A percentile compares a stretch with the other conserved stretches of the same genome.
These are phyloP conservation scores for Lentinula guzmanii DNA, from an alignment of 768 basidiomycete genomes.

Conservation along the genomic window DNA sequence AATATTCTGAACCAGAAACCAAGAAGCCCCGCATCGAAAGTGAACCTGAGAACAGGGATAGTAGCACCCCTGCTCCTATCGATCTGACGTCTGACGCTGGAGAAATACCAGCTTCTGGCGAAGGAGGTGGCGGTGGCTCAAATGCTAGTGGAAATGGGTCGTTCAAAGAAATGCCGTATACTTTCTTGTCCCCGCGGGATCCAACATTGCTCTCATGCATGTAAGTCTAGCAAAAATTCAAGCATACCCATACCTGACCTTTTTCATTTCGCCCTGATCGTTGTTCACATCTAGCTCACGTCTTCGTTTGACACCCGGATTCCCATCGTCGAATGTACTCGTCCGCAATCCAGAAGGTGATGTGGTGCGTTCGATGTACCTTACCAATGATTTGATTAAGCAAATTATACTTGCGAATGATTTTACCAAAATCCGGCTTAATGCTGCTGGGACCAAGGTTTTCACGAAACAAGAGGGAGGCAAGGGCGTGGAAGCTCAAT, in stretches of 20 bases:
- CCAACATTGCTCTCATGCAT: constrained; percentile 65
- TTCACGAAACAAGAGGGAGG: constrained; percentile 85
- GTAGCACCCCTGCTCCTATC: constrained; percentile 3
- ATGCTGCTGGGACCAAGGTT: constrained; percentile 91
- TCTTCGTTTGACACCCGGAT: constrained; percentile 60
- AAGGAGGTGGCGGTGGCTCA: constrained; percentile 4
- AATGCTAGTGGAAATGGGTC: constrained; percentile 22
- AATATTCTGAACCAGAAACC: constrained; percentile 32
- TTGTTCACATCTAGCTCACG: constrained; percentile 45
- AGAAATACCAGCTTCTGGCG: background rate
- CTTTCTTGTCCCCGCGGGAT: constrained; percentile 68
- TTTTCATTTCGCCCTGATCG: background rate
- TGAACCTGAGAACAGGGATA: constrained; percentile 14
- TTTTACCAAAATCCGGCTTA: constrained; percentile 77
- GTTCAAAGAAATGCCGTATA: constrained; percentile 92
- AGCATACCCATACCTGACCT: background rate
- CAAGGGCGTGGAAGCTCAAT: constrained; percentile 52
- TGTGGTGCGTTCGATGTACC: constrained; percentile 75
- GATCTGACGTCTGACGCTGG: background rate
- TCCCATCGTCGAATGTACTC: constrained; percentile 74
- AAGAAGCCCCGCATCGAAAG: constrained; percentile 44
- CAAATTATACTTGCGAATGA: constrained; percentile 76
- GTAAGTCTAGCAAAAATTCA: constrained; percentile 35
- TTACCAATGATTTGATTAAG: constrained; percentile 83
- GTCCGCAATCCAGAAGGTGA: constrained; percentile 77